phyloP scores from a whole-genome alignment of 495 filamentous ascomycete species.

The Xylaria scruposa region DNA sequence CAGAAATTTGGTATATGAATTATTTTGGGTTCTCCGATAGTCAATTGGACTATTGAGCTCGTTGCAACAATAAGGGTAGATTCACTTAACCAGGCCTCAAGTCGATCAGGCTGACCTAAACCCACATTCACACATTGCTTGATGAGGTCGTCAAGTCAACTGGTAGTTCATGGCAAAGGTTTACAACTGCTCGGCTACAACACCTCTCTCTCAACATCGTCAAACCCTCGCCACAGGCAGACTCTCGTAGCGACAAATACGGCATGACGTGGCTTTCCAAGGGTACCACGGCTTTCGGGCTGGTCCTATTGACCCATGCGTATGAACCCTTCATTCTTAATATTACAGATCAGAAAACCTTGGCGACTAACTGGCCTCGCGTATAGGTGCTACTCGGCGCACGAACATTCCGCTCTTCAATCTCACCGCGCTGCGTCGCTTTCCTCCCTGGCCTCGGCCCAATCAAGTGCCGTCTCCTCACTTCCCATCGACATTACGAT shows the following conservation, averaged over 20 bases:
- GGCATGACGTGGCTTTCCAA: constrained; percentile 72
- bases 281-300: constrained; percentile 66
- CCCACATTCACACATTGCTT: not conserved
- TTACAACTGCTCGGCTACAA: not conserved
- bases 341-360: not conserved
- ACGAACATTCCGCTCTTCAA: constrained; percentile 78
- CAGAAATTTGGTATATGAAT: not conserved
- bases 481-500: constrained; percentile 80
- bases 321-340: constrained; percentile 49
- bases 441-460: constrained; percentile 51
- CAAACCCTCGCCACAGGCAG: not conserved
- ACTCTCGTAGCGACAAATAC: not conserved
- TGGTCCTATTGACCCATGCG: constrained; percentile 75
- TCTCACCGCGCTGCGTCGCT: constrained; percentile 60
- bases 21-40: not conserved
- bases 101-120: not conserved
- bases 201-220: not conserved
- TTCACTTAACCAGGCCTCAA: not conserved
- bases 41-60: not conserved
- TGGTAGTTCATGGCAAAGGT: constrained; percentile 4
- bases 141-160: not conserved
- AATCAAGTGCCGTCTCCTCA: constrained; percentile 35
- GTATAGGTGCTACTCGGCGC: constrained; percentile 80
- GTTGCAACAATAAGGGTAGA: not conserved
- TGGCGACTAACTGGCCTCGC: not conserved